phyloP scores from a whole-genome alignment of 192 early-diverging fungal species.

The Backusella tarrabulga region DNA sequence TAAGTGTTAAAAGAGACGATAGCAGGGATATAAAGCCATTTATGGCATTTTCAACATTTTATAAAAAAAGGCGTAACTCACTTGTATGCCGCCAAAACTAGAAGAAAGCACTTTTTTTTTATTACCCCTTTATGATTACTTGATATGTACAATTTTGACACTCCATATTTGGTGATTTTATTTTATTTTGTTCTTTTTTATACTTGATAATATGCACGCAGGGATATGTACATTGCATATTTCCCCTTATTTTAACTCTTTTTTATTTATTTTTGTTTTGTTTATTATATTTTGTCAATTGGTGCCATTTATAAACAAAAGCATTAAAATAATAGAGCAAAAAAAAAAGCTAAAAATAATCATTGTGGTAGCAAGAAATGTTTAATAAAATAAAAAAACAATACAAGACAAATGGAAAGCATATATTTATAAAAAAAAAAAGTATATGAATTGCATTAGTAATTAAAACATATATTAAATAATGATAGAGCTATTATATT shows the following conservation, averaged over 20 bases:
- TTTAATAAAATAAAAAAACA: not conserved
- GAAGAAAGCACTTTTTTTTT: not conserved
- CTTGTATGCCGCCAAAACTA: constrained; percentile 11
- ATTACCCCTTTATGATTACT: constrained; percentile 4
- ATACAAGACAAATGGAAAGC: not conserved
- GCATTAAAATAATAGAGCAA: not conserved
- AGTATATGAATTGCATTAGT: not conserved
- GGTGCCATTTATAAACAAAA: constrained; percentile 2
- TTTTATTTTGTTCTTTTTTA: constrained; percentile 5
- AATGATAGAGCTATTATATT: not conserved
- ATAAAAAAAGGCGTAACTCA: constrained; percentile 3
- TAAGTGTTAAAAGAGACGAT: not conserved
- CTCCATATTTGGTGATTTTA: constrained; percentile 17
- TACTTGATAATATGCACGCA: not conserved
- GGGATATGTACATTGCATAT: not conserved
- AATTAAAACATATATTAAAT: constrained; percentile 7
- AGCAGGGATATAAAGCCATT: constrained; percentile 1
- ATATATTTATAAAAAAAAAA: not conserved
- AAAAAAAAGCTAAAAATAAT: not conserved
- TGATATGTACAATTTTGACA: constrained; percentile 17
- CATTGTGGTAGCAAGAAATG: not conserved
- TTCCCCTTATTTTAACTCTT: not conserved
- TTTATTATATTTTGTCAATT: constrained; percentile 3
- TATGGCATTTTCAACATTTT: not conserved
- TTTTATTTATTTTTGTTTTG: not conserved